Conservation (phyloP, 1,139 yeast genomes). For the Lodderomyces margitis region DNA sequence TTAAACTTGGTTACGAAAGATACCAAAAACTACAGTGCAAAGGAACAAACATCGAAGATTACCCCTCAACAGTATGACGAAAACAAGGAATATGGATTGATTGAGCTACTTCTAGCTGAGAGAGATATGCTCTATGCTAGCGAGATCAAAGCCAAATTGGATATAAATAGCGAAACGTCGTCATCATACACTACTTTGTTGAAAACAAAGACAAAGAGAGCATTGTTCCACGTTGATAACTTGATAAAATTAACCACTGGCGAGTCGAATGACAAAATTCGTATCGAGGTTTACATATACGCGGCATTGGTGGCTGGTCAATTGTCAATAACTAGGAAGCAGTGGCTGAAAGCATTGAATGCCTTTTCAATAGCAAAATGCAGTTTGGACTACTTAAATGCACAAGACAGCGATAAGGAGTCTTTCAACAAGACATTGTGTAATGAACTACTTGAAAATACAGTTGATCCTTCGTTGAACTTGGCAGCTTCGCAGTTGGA, state of each 20-base stretch:
- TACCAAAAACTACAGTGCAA: slow-evolving; percentile 51
- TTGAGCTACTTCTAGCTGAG: slow-evolving; percentile 59
- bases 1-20: slow-evolving; percentile 57
- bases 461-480: slow-evolving; percentile 69
- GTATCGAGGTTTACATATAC: slow-evolving; percentile 61
- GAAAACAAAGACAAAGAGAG: slow-evolving; percentile 66
- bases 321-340: slow-evolving; percentile 53
- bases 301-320: slow-evolving; percentile 62
- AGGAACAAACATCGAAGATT: slow-evolving; percentile 44
- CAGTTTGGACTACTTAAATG: slow-evolving; percentile 50
- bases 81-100: slow-evolving; percentile 46
- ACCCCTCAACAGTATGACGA: slow-evolving; percentile 43
- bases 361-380: slow-evolving; percentile 63
- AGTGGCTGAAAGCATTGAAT: slow-evolving; percentile 54
- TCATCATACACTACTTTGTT: slow-evolving; percentile 53
- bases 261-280: slow-evolving; percentile 23
- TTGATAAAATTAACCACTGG: slow-evolving; percentile 42
- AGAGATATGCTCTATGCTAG: slow-evolving; percentile 67
- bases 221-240: slow-evolving; percentile 44
- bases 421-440: slow-evolving; percentile 43
- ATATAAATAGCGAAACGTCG: slow-evolving; percentile 42
- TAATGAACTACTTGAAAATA: slow-evolving; percentile 54
- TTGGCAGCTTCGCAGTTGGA: slow-evolving; percentile 52
- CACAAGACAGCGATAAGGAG: slow-evolving; percentile 16
- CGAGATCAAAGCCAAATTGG: slow-evolving; percentile 59